phyloP scores from a whole-genome alignment of 208 protist genomes.

The Leptomonas seymouri region DNA sequence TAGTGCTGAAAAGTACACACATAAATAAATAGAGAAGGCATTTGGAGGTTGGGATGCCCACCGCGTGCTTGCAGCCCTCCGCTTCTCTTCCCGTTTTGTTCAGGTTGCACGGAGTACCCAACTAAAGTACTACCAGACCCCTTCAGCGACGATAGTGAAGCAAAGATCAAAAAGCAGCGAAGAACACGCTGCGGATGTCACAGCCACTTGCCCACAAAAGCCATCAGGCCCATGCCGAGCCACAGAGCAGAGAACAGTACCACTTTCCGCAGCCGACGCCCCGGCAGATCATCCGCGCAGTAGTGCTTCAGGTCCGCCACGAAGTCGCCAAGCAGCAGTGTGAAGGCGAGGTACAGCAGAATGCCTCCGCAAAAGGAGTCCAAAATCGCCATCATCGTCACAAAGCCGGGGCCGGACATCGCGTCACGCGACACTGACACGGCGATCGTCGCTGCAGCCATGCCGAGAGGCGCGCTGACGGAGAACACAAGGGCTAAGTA shows the following conservation, averaged over 20 bases:
- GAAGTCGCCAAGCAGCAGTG: constrained; percentile 67
- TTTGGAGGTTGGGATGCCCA: no score
- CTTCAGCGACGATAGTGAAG: not conserved
- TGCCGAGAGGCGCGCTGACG: constrained; percentile 51
- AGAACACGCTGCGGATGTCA: not conserved
- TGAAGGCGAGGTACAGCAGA: constrained; percentile 74
- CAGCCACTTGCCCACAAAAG: constrained; percentile 52
- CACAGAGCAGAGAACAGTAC: constrained; percentile 40
- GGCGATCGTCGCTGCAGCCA: constrained; percentile 31
- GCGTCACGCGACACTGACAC: constrained; percentile 34
- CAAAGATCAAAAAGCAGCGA: not conserved
- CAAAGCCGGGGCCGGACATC: constrained; percentile 43
- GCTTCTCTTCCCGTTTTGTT: no score
- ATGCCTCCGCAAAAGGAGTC: constrained; percentile 71
- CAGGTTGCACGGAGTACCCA: no score
- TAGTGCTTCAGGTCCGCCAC: constrained; percentile 29
- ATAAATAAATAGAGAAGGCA: no score
- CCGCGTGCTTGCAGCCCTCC: no score
- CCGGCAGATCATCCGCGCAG: constrained; percentile 22
- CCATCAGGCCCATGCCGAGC: constrained; percentile 54
- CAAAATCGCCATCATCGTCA: constrained; percentile 44
- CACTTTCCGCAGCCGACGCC: constrained; percentile 16
- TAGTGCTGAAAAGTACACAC: no score
- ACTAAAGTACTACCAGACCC: no score
- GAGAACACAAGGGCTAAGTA: constrained; percentile 48